phyloP scores from a whole-genome alignment of 1,284 basidiomycete genomes.

The Heterobasidion occidentale region DNA sequence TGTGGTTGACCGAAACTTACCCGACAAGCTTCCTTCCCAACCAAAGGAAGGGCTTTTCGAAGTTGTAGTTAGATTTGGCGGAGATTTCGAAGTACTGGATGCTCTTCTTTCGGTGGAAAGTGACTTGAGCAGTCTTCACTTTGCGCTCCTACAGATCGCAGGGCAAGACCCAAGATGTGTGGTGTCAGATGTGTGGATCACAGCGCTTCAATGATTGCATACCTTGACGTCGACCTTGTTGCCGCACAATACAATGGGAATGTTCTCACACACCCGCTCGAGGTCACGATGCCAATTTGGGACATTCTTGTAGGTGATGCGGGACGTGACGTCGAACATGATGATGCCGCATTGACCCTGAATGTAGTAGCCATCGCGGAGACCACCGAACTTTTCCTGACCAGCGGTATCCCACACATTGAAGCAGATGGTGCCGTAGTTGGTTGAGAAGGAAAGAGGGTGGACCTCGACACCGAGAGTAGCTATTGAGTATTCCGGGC shows the following conservation, averaged over 20 bases:
- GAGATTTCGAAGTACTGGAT: constrained; percentile 99
- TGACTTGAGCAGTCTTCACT: constrained; percentile 98
- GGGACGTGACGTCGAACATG: constrained; percentile 99
- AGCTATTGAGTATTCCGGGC: constrained; percentile 41
- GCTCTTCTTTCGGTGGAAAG: constrained; percentile 99
- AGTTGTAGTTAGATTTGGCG: constrained; percentile 99
- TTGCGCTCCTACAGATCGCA: constrained; percentile 79
- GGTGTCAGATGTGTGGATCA: neutral
- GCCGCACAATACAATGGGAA: constrained; percentile 98
- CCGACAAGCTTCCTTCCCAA: constrained; percentile 97
- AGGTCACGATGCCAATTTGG: constrained; percentile 99
- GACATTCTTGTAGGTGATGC: constrained; percentile 99
- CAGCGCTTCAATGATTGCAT: constrained; percentile 15
- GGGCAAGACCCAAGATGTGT: neutral
- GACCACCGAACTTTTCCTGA: constrained; percentile 99
- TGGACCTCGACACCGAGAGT: constrained; percentile 99
- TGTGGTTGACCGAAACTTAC: constrained; percentile 37
- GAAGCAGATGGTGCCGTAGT: constrained; percentile 98
- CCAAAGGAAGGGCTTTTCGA: constrained; percentile 99
- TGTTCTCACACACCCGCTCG: constrained; percentile 99
- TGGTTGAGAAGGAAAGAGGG: constrained; percentile 94
- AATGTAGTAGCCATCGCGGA: constrained; percentile 97
- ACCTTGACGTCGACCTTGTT: constrained; percentile 99
- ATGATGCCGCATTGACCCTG: constrained; percentile 99
- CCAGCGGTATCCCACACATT: constrained; percentile 99